These are phyloP conservation scores for Amphirosellinia nigrospora DNA, from an alignment of 495 filamentous ascomycete species.

Conservation along the genomic window DNA sequence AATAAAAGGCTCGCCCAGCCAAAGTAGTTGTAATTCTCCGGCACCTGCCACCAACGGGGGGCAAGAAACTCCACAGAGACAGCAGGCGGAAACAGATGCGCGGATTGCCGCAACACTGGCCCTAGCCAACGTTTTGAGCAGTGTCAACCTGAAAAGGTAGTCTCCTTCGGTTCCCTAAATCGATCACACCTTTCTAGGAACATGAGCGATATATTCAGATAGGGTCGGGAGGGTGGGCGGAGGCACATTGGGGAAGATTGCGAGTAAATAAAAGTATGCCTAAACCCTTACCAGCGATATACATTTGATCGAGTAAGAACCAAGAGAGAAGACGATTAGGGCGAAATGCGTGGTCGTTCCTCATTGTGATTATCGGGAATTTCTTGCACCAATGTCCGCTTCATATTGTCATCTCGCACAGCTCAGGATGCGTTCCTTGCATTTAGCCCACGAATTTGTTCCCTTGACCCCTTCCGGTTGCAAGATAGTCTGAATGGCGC, in stretches of 20 bases:
- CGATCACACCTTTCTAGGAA: neutral
- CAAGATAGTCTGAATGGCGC: neutral
- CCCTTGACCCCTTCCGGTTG: neutral
- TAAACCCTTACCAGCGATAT: neutral
- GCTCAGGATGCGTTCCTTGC: neutral
- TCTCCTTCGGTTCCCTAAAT: neutral
- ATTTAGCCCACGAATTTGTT: neutral
- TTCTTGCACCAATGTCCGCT: neutral
- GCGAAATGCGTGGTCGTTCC: neutral
- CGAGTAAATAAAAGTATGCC: neutral
- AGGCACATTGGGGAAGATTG: neutral
- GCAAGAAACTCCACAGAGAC: neutral
- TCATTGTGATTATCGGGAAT: neutral
- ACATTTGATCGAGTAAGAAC: neutral
- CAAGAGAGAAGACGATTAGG: neutral
- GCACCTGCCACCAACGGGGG: neutral
- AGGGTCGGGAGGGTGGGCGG: neutral
- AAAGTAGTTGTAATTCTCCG: neutral
- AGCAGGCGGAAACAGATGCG: neutral
- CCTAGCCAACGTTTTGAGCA: neutral
- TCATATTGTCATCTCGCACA: neutral
- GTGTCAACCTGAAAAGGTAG: slow-evolving; percentile 7
- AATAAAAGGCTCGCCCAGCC: neutral
- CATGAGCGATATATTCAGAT: neutral
- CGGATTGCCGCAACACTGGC: slow-evolving; percentile 17